Conservation (phyloP, 495 filamentous ascomycete genomes). For the Trichoderma gamsii region DNA sequence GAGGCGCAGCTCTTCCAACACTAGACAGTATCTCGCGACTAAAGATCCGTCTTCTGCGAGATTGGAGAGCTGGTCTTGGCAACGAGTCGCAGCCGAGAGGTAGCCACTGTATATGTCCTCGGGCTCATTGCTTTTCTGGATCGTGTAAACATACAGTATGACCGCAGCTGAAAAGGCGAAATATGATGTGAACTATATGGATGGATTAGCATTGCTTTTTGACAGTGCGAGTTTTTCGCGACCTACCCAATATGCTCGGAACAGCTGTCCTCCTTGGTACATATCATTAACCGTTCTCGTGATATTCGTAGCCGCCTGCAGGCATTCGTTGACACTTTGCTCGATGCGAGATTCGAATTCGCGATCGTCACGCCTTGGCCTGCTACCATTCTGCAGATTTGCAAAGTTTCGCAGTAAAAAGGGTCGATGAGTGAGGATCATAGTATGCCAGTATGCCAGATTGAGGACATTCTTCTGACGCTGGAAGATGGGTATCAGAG, state of each 20-base stretch:
- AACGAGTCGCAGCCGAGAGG: constrained; percentile 26
- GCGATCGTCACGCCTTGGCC: constrained; percentile 10
- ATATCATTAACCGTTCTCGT: constrained; percentile 25
- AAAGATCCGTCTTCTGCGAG: constrained; percentile 26
- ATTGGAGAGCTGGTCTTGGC: constrained; percentile 25
- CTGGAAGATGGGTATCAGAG: constrained; percentile 26
- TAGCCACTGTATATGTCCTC: constrained; percentile 20
- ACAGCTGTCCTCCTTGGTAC: constrained; percentile 21
- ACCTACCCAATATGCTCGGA: constrained; percentile 27
- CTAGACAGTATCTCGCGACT: constrained; percentile 32
- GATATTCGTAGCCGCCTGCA: constrained; percentile 24
- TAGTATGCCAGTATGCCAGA: constrained; percentile 48
- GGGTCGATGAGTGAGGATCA: constrained; percentile 49
- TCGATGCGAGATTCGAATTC: constrained; percentile 18
- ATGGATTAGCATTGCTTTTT: neutral
- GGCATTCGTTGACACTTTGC: constrained; percentile 23
- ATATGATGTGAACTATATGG: constrained; percentile 49
- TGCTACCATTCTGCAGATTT: constrained; percentile 27
- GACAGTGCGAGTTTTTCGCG: neutral
- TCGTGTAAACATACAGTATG: constrained; percentile 48
- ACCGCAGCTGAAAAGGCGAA: constrained; percentile 51
- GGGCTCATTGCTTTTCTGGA: constrained; percentile 35
- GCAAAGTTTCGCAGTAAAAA: constrained; percentile 49
- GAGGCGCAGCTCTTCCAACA: constrained; percentile 39
- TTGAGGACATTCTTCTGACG: constrained; percentile 50